A percentile compares a stretch with the other conserved stretches of the same genome.
phyloP scores from a whole-genome alignment of 805 yeast species.

The Kazachstania martiniae region DNA sequence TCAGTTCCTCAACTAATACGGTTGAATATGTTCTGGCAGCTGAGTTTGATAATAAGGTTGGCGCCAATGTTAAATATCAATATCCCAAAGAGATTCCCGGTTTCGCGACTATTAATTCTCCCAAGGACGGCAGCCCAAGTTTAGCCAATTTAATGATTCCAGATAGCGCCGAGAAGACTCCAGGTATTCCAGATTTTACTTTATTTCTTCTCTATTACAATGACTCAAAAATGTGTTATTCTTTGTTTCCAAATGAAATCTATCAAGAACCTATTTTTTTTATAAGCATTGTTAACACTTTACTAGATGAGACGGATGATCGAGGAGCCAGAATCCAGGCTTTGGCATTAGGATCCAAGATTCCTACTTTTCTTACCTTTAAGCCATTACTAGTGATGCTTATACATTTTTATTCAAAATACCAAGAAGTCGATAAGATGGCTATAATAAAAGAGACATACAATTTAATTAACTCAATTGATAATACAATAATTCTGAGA shows the following conservation, averaged over 20 bases:
- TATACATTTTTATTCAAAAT: slow-evolving; percentile 29
- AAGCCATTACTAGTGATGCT: slow-evolving; percentile 47
- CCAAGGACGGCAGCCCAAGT: slow-evolving; percentile 1
- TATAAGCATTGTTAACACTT: slow-evolving; percentile 45
- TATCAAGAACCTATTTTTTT: slow-evolving; percentile 37
- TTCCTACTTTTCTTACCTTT: slow-evolving; percentile 43
- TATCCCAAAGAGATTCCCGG: slow-evolving; percentile 39
- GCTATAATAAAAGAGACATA: slow-evolving; percentile 15
- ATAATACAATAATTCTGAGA: slow-evolving; percentile 11
- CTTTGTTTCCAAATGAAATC: slow-evolving; percentile 16
- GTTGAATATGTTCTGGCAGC: slow-evolving; percentile 55
- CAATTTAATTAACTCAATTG: slow-evolving; percentile 18
- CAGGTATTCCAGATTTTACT: slow-evolving; percentile 48
- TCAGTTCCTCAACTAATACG: no score
- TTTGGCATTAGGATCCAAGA: slow-evolving; percentile 45
- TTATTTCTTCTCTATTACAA: slow-evolving; percentile 40
- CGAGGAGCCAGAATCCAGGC: slow-evolving; percentile 55
- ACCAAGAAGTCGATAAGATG: slow-evolving; percentile 6
- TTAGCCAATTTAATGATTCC: slow-evolving; percentile 53
- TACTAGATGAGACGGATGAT: slow-evolving; percentile 31
- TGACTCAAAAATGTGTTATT: slow-evolving; percentile 8
- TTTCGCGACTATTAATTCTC: slow-evolving; percentile 11
- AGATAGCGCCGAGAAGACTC: slow-evolving; percentile 40
- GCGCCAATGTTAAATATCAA: slow-evolving; percentile 55
- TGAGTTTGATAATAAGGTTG: slow-evolving; percentile 70